Evolutionary conservation across 441 rosid species (phyloP), one percentile per base, ranked within the genome.

Genomic region (Lepidium campestre): DNA sequence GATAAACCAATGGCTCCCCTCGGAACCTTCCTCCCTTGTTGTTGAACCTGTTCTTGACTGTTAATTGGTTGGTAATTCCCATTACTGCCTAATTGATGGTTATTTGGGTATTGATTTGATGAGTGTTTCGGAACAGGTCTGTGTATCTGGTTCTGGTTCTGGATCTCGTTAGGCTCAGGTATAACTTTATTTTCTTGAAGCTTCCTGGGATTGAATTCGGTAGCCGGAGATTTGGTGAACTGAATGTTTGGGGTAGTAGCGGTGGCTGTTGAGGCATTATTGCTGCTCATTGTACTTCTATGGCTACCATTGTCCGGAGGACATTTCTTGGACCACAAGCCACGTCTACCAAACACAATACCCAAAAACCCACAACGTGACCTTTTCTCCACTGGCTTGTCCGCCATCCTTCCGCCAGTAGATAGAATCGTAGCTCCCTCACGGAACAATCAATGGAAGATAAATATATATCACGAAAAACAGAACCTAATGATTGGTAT

Each of bases 311-410:
- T 65, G 6, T 65, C 71, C 4, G 23, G 6, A 2, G 60, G 67
- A 3, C 77, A 59, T 77, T 88, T 87, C 70, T 81, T 79, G 49
- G 82, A 73, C 88, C 86, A 89, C 13, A 85, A 79, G 31, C 78
- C 65, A 59, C 85, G 80, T 10, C 82, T 65, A 11, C 94, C 94
- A 11, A 93, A 86, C 52, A 93, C 83, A 1, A 74, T 81, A 34
- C 74, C 83, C 0, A 91, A 61, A 0, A 93, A 59, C 50, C 96
- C 89, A 42, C 96, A 81, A 12, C 96, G 93, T 0, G 83, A 48
- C 31, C 54, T 86, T 72, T 61, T 90, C 20, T 88, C 97, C 8
- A 81, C 77, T 7, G 67, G 53, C 48, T 55, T 40, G 1, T 73
- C 77, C 4, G 53, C 73, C 77, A 73, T 73, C 14, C 13, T 35